These are phyloP conservation scores for Panicum virgatum DNA, from an alignment of 202 grass and related monocot genomes.

Conservation along the genomic window DNA sequence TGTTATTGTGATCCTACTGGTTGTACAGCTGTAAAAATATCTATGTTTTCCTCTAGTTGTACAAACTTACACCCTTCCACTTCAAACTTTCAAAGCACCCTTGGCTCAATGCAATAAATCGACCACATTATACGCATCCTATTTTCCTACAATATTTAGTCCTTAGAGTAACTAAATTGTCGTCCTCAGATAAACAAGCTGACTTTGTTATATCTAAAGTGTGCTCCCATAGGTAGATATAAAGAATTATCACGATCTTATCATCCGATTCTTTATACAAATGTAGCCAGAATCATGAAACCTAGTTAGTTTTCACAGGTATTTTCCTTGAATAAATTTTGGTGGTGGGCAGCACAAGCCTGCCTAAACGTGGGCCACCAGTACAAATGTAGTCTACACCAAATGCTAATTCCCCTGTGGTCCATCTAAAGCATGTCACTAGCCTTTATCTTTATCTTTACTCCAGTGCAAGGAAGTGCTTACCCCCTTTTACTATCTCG, in stretches of 20 bases:
- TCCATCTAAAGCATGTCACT: constrained; percentile 30
- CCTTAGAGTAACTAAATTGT: background rate
- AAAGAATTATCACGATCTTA: background rate
- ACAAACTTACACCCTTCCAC: no score
- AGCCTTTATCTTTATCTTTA: constrained; percentile 29
- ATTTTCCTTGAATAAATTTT: constrained; percentile 4
- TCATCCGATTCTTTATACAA: background rate
- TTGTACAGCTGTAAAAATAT: background rate
- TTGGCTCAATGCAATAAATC: no score
- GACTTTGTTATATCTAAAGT: background rate
- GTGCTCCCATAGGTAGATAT: background rate
- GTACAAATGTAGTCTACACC: constrained; percentile 7
- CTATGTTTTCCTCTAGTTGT: background rate
- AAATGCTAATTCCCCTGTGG: constrained; percentile 4
- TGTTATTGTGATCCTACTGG: background rate
- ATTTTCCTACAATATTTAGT: no score
- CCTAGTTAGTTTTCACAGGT: constrained; percentile 19
- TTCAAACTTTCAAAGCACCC: no score
- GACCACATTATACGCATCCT: no score
- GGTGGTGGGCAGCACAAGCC: constrained; percentile 18
- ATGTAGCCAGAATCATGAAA: background rate
- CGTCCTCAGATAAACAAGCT: background rate
- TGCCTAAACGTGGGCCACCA: constrained; percentile 24
- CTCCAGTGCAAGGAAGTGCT: background rate
- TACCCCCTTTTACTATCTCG: background rate